Conservation (phyloP, 106 monocot genomes). For the Dendrobium huoshanense region DNA sequence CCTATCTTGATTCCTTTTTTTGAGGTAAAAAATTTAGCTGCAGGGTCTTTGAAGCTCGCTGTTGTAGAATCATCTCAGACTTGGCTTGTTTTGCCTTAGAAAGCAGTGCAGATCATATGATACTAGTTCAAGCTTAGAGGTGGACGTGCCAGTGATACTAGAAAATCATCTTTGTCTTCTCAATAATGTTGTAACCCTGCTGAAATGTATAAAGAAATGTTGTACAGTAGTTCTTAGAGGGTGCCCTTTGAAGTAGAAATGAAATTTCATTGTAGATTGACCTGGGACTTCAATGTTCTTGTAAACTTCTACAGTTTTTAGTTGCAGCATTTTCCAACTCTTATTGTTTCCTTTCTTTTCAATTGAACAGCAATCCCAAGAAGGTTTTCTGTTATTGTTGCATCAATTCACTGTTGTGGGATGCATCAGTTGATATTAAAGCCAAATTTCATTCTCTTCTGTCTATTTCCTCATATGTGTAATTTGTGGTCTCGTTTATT, state of each 20-base stretch:
- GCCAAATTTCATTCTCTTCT: too few relatives aligned
- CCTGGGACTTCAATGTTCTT: background rate
- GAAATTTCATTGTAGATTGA: slow-evolving; percentile 4
- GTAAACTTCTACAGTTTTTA: background rate
- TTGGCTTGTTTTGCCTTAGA: background rate
- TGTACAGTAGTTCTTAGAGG: slow-evolving; percentile 9
- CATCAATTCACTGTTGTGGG: too few relatives aligned
- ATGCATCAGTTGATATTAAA: too few relatives aligned
- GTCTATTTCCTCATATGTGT: too few relatives aligned
- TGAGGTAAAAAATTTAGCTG: slow-evolving; percentile 8
- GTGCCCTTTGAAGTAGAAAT: background rate
- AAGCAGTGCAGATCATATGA: background rate
- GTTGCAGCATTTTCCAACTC: background rate
- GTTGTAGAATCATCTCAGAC: background rate
- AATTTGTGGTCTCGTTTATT: too few relatives aligned
- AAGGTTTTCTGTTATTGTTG: too few relatives aligned
- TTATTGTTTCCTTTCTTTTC: background rate
- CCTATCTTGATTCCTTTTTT: slow-evolving; percentile 48
- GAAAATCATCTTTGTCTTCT: background rate
- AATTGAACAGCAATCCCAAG: background rate
- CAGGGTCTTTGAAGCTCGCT: background rate
- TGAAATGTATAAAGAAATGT: slow-evolving; percentile 3
- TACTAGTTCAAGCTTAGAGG: background rate
- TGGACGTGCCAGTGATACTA: too few relatives aligned
- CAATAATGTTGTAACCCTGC: background rate